Conservation (phyloP, 345 rosid genomes). For the Eucalyptus curtisii region DNA sequence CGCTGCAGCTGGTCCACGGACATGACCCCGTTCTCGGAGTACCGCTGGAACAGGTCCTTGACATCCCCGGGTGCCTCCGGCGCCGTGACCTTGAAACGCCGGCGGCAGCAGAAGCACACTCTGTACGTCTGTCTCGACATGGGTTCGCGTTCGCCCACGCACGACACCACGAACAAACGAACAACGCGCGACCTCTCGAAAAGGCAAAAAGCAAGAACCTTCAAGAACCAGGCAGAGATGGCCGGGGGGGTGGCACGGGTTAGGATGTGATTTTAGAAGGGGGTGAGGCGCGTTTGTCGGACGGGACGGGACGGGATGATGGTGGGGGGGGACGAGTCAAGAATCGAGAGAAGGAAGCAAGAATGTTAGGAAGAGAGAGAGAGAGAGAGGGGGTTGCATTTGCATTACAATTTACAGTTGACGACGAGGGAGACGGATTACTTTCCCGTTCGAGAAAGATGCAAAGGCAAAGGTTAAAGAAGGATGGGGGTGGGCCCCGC, state of each 20-base stretch:
- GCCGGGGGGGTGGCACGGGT: background rate
- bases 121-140: slow-evolving; percentile 21
- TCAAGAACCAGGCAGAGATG: background rate
- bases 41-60: slow-evolving; percentile 10
- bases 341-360: background rate
- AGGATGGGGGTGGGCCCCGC: background rate
- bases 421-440: background rate
- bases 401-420: background rate
- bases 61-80: slow-evolving; percentile 33
- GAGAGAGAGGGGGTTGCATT: too few species aligned
- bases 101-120: slow-evolving; percentile 45
- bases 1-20: slow-evolving; percentile 17
- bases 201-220: background rate
- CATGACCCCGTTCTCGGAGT: slow-evolving; percentile 32
- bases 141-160: background rate
- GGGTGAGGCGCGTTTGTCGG: background rate
- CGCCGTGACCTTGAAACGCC: slow-evolving; percentile 26
- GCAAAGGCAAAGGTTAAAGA: background rate
- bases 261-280: background rate
- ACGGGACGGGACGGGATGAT: background rate
- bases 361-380: background rate
- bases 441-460: background rate
- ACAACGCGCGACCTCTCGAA: background rate
- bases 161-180: background rate
- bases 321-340: background rate